Conservation (phyloP, 768 basidiomycete genomes). For the Thelephora ganbajun region DNA sequence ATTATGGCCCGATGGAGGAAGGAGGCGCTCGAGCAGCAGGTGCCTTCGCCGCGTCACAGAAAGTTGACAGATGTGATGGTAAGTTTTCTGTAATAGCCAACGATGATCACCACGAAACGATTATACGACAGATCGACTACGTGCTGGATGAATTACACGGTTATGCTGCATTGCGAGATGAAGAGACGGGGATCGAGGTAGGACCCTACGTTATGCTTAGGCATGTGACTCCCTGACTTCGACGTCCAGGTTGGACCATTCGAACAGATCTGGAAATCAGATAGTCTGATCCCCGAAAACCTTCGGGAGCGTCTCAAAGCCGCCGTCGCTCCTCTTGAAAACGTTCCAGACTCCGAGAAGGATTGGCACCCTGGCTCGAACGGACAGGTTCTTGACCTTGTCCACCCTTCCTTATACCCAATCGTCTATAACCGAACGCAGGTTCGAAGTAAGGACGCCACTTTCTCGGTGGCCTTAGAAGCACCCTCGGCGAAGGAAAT, state of each 20-base stretch:
- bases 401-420: constrained; percentile 31
- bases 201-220: no score
- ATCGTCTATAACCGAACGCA: constrained; percentile 21
- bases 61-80: neutral
- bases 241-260: neutral
- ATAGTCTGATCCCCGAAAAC: neutral
- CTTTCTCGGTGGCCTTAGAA: neutral
- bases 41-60: neutral
- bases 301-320: neutral
- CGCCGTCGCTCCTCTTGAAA: constrained; percentile 17
- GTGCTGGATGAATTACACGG: neutral
- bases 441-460: neutral
- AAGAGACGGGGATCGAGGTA: neutral
- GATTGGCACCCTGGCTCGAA: constrained; percentile 36
- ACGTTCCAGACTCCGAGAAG: constrained; percentile 19
- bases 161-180: neutral
- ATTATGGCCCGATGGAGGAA: constrained; percentile 6
- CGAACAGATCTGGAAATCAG: neutral
- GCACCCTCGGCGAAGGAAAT: neutral
- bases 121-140: no score
- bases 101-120: no score
- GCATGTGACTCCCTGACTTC: no score
- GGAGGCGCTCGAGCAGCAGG: constrained; percentile 8
- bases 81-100: neutral
- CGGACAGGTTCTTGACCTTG: constrained; percentile 28